Percentiles rank a stretch among this genome's conserved stretches.
Evolutionary conservation across 306 rosid species (phyloP).

Genomic region (Prunus mongolica): DNA sequence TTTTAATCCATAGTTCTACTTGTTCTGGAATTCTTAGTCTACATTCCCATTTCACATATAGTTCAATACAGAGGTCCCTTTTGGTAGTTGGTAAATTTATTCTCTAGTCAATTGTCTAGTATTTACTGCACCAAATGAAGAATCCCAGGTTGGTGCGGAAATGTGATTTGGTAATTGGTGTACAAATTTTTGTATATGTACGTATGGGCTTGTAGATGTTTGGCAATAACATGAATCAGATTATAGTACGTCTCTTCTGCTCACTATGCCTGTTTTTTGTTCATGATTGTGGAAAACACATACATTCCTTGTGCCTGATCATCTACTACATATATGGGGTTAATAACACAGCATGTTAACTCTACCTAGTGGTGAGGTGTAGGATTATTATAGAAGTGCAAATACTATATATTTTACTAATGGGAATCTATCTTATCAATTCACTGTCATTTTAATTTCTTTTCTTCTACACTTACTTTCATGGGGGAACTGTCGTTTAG

Average conservation of each 20-base stretch:
- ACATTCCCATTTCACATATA: not conserved
- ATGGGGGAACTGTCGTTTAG: not conserved
- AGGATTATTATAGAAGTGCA: not conserved
- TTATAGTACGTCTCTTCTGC: not conserved
- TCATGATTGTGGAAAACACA: too few relatives aligned
- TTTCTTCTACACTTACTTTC: not conserved
- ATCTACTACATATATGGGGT: too few relatives aligned
- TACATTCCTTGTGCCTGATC: too few relatives aligned
- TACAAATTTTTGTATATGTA: not conserved
- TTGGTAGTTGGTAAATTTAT: not conserved
- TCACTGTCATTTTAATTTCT: not conserved
- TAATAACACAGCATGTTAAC: not conserved
- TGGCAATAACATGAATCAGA: not conserved
- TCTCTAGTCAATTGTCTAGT: not conserved
- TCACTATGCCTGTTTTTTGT: not conserved
- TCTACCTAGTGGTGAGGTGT: not conserved
- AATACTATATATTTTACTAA: too few relatives aligned
- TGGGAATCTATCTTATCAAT: not conserved
- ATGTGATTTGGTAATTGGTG: not conserved
- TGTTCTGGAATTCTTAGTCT: not conserved
- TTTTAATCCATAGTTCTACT: not conserved
- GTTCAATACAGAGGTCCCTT: conserved; percentile 14
- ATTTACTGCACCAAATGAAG: not conserved
- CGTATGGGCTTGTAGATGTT: not conserved
- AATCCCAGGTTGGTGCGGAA: not conserved